phyloP scores from a whole-genome alignment of 179 eudicot genomes.

The Amaranthus tricolor region DNA sequence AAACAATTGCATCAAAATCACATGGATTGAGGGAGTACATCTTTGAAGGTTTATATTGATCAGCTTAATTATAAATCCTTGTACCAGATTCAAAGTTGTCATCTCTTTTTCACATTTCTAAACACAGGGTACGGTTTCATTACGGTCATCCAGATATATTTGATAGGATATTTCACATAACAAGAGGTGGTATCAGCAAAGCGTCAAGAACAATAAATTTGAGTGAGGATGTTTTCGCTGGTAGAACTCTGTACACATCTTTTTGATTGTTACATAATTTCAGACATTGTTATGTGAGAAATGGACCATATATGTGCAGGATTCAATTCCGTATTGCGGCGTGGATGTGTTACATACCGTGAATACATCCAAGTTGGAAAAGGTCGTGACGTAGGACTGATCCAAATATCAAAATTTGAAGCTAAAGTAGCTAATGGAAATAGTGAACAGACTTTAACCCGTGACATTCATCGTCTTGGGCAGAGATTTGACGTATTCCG shows the following conservation, averaged over 20 bases:
- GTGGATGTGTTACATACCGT: conserved; percentile 75
- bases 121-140: conserved; percentile 86
- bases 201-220: conserved; percentile 91
- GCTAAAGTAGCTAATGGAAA: conserved; percentile 97
- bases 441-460: conserved; percentile 92
- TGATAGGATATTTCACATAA: conserved; percentile 93
- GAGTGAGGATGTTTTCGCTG: conserved; percentile 97
- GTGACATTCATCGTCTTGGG: conserved; percentile 89
- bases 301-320: conserved; percentile 38
- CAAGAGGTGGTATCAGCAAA: conserved; percentile 98
- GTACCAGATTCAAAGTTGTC: background rate
- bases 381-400: conserved; percentile 98
- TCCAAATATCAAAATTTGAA: conserved; percentile 91
- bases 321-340: conserved; percentile 72
- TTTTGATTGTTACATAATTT: conserved; percentile 17
- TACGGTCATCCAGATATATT: conserved; percentile 98
- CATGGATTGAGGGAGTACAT: background rate
- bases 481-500: conserved; percentile 92
- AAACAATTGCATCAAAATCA: too few relatives aligned
- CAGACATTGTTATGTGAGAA: conserved; percentile 13
- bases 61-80: background rate
- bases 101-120: background rate
- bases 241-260: conserved; percentile 29
- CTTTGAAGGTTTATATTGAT: background rate
- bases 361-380: conserved; percentile 99